These are phyloP conservation scores for Crepidotus sp. DNA, from an alignment of 1,284 basidiomycete genomes.

Conservation along the genomic window DNA sequence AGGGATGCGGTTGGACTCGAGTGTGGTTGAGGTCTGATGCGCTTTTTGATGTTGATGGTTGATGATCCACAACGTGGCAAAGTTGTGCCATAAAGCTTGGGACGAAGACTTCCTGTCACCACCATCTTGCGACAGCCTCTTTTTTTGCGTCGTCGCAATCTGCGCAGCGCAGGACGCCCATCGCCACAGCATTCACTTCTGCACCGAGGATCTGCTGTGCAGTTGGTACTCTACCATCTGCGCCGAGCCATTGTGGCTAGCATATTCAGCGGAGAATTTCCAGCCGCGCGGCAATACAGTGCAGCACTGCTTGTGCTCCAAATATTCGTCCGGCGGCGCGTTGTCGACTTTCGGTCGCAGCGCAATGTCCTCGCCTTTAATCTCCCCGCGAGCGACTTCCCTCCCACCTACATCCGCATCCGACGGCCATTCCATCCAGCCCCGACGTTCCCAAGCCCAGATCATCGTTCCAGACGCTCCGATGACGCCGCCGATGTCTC, in stretches of 20 bases:
- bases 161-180: slow-evolving; percentile 17
- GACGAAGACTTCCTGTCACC: neutral
- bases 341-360: neutral
- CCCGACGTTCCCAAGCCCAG: slow-evolving; percentile 19
- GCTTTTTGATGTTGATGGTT: no score
- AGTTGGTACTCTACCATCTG: slow-evolving; percentile 5
- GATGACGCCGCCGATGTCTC: slow-evolving; percentile 54
- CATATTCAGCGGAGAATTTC: neutral
- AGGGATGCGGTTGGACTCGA: no score
- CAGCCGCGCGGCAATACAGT: slow-evolving; percentile 4
- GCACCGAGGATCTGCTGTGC: slow-evolving; percentile 11
- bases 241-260: slow-evolving; percentile 1
- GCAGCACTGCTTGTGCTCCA: slow-evolving; percentile 11
- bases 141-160: slow-evolving; percentile 10
- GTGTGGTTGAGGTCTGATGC: no score
- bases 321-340: slow-evolving; percentile 10
- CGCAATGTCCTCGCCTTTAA: slow-evolving; percentile 18
- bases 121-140: slow-evolving; percentile 6
- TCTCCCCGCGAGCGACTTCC: slow-evolving; percentile 16
- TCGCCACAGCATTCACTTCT: slow-evolving; percentile 10
- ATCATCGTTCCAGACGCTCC: slow-evolving; percentile 32
- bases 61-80: neutral
- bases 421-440: slow-evolving; percentile 8
- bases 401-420: slow-evolving; percentile 12
- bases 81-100: neutral